phyloP scores from a whole-genome alignment of 768 basidiomycete species.

The Ramaria sp. region DNA sequence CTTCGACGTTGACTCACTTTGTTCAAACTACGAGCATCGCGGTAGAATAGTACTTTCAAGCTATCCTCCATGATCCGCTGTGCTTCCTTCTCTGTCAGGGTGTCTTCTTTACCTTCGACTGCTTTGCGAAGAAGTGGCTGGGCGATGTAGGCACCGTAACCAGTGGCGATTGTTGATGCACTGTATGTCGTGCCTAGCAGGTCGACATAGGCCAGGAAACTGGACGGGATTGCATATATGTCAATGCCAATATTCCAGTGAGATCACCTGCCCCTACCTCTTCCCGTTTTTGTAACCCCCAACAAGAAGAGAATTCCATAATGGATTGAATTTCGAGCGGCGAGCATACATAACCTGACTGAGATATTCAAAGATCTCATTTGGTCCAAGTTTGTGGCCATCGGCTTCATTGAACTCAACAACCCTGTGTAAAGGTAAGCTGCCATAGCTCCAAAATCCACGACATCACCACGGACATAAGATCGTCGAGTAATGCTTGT shows the following conservation, averaged over 20 bases:
- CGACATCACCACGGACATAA: conserved; percentile 33
- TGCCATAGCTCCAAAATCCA: not conserved
- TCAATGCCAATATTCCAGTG: not conserved
- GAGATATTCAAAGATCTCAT: conserved; percentile 88
- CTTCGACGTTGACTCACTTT: conserved; percentile 52
- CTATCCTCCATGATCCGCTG: conserved; percentile 67
- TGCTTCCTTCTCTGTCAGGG: conserved; percentile 71
- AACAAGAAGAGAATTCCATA: conserved; percentile 92
- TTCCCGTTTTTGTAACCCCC: conserved; percentile 84
- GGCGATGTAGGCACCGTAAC: conserved; percentile 88
- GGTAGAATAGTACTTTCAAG: conserved; percentile 92
- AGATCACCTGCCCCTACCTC: conserved; percentile 35
- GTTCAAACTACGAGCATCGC: conserved; percentile 91
- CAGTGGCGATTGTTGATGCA: conserved; percentile 88
- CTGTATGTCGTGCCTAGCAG: conserved; percentile 94
- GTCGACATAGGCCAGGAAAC: conserved; percentile 91
- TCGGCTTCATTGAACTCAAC: conserved; percentile 78
- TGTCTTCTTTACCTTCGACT: conserved; percentile 72
- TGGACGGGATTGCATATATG: conserved; percentile 20
- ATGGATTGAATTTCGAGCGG: conserved; percentile 79
- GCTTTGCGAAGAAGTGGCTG: conserved; percentile 86
- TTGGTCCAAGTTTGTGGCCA: conserved; percentile 73
- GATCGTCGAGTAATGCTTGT: conserved; percentile 65
- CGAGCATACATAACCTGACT: conserved; percentile 84
- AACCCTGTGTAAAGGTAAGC: conserved; percentile 19